These are phyloP conservation scores for Wickerhamomyces alni DNA, from an alignment of 805 yeast species.

Conservation along the genomic window DNA sequence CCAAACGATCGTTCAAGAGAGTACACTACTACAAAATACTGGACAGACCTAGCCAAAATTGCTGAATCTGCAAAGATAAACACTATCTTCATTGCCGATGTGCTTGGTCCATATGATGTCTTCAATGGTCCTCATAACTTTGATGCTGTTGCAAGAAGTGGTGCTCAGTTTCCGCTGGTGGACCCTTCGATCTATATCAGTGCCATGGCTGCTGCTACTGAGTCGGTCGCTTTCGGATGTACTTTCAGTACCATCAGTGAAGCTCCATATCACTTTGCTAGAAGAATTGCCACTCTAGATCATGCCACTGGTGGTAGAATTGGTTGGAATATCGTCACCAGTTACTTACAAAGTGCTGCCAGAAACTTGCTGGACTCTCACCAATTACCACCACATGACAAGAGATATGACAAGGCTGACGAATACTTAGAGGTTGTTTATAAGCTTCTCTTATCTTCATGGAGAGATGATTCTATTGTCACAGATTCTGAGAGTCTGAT, in stretches of 20 bases:
- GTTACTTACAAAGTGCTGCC: conserved; percentile 33
- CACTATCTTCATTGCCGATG: conserved; percentile 31
- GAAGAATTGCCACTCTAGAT: conserved; percentile 28
- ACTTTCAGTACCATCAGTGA: conserved; percentile 34
- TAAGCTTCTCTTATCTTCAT: conserved; percentile 29
- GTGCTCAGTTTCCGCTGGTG: conserved; percentile 27
- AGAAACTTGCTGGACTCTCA: conserved; percentile 27
- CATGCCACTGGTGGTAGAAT: conserved; percentile 24
- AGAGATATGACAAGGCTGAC: conserved; percentile 30
- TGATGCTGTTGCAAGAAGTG: conserved; percentile 25
- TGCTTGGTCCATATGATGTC: conserved; percentile 32
- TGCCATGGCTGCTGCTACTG: conserved; percentile 34
- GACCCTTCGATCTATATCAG: conserved; percentile 31
- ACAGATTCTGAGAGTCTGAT: conserved; percentile 16
- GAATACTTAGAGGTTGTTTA: conserved; percentile 31
- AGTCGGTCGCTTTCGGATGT: conserved; percentile 28
- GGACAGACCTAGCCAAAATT: conserved; percentile 29
- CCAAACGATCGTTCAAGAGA: conserved; percentile 28
- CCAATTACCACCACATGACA: conserved; percentile 29
- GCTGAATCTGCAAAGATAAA: conserved; percentile 31
- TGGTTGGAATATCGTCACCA: conserved; percentile 36
- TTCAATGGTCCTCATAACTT: conserved; percentile 30
- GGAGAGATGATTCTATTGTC: conserved; percentile 30
- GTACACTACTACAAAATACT: conserved; percentile 25
- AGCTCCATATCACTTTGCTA: conserved; percentile 30